Evolutionary conservation across 2,329 filamentous ascomycete species (phyloP), one percentile per base, ranked within the genome.

Genomic region (Nemania diffusa): DNA sequence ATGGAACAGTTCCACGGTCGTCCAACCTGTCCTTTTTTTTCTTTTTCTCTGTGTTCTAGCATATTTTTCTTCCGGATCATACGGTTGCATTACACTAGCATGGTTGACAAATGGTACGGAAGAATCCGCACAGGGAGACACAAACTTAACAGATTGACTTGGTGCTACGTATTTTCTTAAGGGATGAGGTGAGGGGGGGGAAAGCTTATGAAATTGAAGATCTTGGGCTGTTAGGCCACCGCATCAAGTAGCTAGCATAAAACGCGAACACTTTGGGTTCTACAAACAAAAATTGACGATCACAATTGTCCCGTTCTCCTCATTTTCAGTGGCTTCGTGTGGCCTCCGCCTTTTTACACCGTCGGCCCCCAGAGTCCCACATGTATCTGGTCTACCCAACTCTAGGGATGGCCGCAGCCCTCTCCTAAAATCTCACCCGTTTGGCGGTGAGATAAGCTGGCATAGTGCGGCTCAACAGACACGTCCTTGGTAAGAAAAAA

Each of bases 201-300:
- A 24, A 56, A 34, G 46, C 22, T 44, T 52, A 57, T 61, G 65
- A 57, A 42, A 67, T 57, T 64, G 29, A 61, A 56, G 22, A 64
- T 9, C 17, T 48, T 32, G 56, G 32, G 6, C 27, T 53, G 26
- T 24, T 9, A 20, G 24, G 55, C 48, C 50, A 37, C 57, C n/a
- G 44, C 46, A 57, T 67, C 44, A 27, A 6, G 42, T 52, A 64
- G 61, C 34, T 48, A 64, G 44, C 60, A 59, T 67, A 59, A 50
- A 52, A 5, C 5, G 40, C 3, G 50, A 29, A 52, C 26, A 15
- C 15, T 37, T 20, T 26, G 37, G 17, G n/a, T n/a, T n/a, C 37
- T 48, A 17, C 40, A 17, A 37, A 34, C 11, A 53, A 50, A 50
- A 29, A 34, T 52, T 52, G 17, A 32, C 50, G 27, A 52, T 32